These are phyloP conservation scores for Petunia secreta DNA, from an alignment of 257 asterid species.

Conservation along the genomic window DNA sequence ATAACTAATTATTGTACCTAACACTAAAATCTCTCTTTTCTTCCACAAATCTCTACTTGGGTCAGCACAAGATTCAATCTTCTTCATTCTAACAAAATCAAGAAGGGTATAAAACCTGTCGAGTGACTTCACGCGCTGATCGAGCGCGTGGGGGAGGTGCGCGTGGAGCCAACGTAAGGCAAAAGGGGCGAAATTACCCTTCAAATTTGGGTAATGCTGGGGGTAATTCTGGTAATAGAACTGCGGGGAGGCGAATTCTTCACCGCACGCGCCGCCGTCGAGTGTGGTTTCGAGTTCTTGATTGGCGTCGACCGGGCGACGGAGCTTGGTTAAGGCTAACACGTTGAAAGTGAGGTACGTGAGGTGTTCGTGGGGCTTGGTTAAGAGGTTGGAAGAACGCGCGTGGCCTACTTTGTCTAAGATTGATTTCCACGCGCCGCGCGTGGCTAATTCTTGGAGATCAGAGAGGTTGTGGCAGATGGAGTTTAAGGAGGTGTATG, in stretches of 20 bases:
- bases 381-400: constrained; percentile 74
- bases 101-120: constrained; percentile 80
- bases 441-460: constrained; percentile 86
- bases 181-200: constrained; percentile 88
- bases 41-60: constrained; percentile 53
- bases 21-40: constrained; percentile 63
- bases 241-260: constrained; percentile 59
- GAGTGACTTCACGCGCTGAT: constrained; percentile 69
- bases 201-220: constrained; percentile 66
- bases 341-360: constrained; percentile 83
- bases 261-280: constrained; percentile 32
- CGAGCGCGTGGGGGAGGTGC: constrained; percentile 72
- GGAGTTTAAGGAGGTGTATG: constrained; percentile 67
- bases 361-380: constrained; percentile 88
- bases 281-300: constrained; percentile 67
- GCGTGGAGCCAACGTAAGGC: constrained; percentile 93
- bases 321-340: constrained; percentile 81
- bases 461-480: constrained; percentile 73
- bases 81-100: constrained; percentile 54
- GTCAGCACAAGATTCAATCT: background rate
- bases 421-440: constrained; percentile 93
- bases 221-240: constrained; percentile 66
- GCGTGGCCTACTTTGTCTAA: constrained; percentile 89
- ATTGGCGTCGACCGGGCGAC: constrained; percentile 83
- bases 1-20: constrained; percentile 71